Percentiles rank a stretch among this genome's conserved stretches.
phyloP scores from a whole-genome alignment of 106 monocot genomes.

The Ottelia alismoides region DNA sequence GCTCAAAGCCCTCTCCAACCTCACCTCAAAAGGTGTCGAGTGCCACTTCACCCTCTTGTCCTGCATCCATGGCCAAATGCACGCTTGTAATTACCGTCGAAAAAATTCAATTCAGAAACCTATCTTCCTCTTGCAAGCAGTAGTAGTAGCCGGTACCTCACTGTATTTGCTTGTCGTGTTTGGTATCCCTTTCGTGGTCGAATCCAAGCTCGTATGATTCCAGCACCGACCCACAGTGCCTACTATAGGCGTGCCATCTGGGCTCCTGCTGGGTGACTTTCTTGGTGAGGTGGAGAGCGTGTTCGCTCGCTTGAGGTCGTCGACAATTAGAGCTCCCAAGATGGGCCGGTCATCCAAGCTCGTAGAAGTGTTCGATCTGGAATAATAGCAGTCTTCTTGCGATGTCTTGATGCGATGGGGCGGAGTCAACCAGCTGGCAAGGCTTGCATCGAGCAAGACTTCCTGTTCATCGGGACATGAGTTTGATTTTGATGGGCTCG shows the following conservation, averaged over 20 bases:
- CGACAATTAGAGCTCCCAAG: conserved; percentile 63
- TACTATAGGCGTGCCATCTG: conserved; percentile 71
- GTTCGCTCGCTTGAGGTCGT: conserved; percentile 51
- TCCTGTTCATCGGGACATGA: neutral
- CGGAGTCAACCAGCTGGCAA: conserved; percentile 62
- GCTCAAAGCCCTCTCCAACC: conserved; percentile 45
- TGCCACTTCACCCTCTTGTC: conserved; percentile 61
- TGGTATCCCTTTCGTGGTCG: conserved; percentile 43
- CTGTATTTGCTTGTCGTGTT: conserved; percentile 69
- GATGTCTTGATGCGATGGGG: conserved; percentile 23
- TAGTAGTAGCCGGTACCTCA: conserved; percentile 42
- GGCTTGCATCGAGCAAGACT: conserved; percentile 65
- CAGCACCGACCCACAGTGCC: conserved; percentile 78
- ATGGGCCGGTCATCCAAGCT: conserved; percentile 64
- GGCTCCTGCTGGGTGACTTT: conserved; percentile 44
- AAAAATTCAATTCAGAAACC: neutral
- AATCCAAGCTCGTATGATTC: conserved; percentile 21
- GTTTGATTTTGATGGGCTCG: neutral
- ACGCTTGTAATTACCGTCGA: neutral
- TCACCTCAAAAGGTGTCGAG: conserved; percentile 53
- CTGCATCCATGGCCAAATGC: conserved; percentile 16
- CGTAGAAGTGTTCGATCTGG: conserved; percentile 21
- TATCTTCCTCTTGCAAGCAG: too few species aligned
- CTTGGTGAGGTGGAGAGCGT: conserved; percentile 42
- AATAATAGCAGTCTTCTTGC: neutral